Base-by-base conservation (phyloP, 164 flowering plant species). In the Euptelea pleiosperma region DNA sequence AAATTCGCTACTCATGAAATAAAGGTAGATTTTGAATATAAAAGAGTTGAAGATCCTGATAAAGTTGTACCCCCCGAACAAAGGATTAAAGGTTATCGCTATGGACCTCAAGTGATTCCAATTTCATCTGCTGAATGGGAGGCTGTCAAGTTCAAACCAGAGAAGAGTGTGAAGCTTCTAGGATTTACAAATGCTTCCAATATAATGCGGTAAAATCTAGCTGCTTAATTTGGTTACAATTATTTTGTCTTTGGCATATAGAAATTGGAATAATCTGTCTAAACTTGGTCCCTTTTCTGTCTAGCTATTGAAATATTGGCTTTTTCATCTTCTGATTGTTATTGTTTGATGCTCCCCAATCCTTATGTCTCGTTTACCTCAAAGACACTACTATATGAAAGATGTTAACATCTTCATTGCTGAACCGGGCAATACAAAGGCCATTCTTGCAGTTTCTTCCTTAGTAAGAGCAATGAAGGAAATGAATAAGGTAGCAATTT, bases 31-130 rank as follows among this genome's bases (percentile, higher is more conserved):
- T 86, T 68, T 69, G 99, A 90, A 59, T 90, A 88, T 65, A 90
- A 79, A 71, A 82, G 71, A 52, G 68, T 66, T 44, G 83, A 80
- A 52, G 84, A 82, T 67, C 66, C 94, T 31, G 63, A 64, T 58
- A 79, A 75, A 75, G 71, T 76, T 66, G 82, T 93, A 18, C 93
- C 99, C 48, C 95, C 99, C 31, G 99, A 93, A 46, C 93, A 90
- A 76, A 85, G 97, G 69, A 93, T 93, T 57, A 93, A 84, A 74
- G 99, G 96, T 39, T 93, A 83, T 62, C 79, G 85, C 6, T 93
- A 93, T 75, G 99, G 97, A 52, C 97, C 97, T 63, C 89, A 93
- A 75, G 96, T 93, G 8, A 72, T 93, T 73, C 99, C 99, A 45
- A 81, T 93, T 67, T 85, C 99, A 42, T 60, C 89, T 66, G 91